Evolutionary conservation across 2,329 filamentous ascomycete genomes (phyloP).

Genomic region (Karstenula rhodostoma): DNA sequence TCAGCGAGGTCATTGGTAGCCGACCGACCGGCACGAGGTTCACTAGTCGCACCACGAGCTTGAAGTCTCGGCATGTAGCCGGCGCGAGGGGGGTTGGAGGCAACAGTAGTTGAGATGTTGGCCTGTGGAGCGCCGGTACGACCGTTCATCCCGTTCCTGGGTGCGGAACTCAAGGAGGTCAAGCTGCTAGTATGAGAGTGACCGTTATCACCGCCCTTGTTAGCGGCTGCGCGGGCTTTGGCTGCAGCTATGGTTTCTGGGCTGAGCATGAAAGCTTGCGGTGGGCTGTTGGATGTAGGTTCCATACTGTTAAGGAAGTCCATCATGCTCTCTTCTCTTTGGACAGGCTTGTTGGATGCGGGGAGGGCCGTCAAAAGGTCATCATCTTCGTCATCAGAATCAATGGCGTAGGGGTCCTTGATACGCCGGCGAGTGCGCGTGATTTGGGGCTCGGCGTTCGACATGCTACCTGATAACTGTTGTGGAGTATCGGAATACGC

Average conservation of each 20-base stretch:
- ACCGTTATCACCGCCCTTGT: constrained; percentile 14
- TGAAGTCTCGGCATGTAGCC: constrained; percentile 39
- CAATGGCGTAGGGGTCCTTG: constrained; percentile 93
- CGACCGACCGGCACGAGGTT: constrained; percentile 31
- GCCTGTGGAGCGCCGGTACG: constrained; percentile 19
- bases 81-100: constrained; percentile 31
- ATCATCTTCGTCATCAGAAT: constrained; percentile 62
- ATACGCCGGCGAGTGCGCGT: constrained; percentile 79
- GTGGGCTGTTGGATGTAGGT: constrained; percentile 59
- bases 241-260: constrained; percentile 43
- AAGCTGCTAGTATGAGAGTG: constrained; percentile 8
- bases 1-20: constrained; percentile 54
- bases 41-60: constrained; percentile 33
- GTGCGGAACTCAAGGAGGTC: constrained; percentile 25
- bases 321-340: constrained; percentile 66
- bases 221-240: constrained; percentile 32
- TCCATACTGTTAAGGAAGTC: constrained; percentile 77
- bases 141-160: constrained; percentile 23
- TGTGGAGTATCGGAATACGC: constrained; percentile 48
- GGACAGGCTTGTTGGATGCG: constrained; percentile 36
- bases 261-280: constrained; percentile 46
- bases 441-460: constrained; percentile 61
- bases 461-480: constrained; percentile 45
- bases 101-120: constrained; percentile 25
- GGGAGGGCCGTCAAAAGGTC: constrained; percentile 59